Evolutionary conservation across 2,329 filamentous ascomycete species (phyloP).

Genomic region (Metarhizium rileyi): DNA sequence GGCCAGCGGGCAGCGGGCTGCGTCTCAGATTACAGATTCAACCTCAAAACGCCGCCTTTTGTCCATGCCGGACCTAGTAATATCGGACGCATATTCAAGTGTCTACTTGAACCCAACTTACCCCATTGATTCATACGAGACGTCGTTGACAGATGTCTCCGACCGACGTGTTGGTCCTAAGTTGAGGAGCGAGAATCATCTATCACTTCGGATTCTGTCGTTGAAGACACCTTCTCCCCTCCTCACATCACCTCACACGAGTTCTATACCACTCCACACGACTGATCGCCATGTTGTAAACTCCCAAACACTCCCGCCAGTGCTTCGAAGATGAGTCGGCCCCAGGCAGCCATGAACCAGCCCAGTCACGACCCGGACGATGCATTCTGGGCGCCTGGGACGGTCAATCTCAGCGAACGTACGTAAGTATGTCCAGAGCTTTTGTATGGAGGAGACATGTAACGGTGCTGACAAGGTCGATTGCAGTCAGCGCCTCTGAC

Average conservation of each 20-base stretch:
- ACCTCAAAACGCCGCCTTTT: too few relatives aligned
- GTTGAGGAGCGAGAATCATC: background rate
- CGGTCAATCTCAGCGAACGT: background rate
- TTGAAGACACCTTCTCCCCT: background rate
- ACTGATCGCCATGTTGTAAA: background rate
- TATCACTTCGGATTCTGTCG: background rate
- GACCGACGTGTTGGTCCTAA: background rate
- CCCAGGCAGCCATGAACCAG: background rate
- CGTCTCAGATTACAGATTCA: too few relatives aligned
- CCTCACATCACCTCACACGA: background rate
- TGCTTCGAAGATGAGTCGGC: background rate
- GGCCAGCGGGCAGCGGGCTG: too few relatives aligned
- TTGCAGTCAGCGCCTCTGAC: background rate
- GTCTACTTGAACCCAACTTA: background rate
- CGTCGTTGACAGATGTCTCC: background rate
- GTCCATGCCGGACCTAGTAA: too few relatives aligned
- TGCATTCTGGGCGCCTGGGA: background rate
- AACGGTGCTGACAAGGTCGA: too few relatives aligned
- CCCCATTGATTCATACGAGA: background rate
- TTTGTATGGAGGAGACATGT: too few relatives aligned
- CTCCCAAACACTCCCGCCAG: background rate
- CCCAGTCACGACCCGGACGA: background rate
- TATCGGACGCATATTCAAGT: background rate
- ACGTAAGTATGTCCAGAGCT: too few relatives aligned
- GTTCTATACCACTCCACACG: background rate